Base-by-base conservation (phyloP, 2,329 filamentous ascomycete species). In the Scedosporium aurantiacum region DNA sequence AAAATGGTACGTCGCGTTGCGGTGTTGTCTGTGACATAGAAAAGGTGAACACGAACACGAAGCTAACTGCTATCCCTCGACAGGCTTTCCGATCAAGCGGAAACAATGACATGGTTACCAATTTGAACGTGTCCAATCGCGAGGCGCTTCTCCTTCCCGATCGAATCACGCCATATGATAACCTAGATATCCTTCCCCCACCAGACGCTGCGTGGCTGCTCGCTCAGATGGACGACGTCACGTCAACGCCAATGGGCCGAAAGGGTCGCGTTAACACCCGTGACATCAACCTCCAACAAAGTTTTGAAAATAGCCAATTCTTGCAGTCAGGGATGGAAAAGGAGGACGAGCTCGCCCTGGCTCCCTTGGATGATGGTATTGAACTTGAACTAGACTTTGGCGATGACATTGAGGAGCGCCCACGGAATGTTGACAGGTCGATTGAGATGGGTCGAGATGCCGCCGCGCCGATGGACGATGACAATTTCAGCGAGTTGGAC, bases 41-140 rank as follows among this genome's bases (percentile, higher is more conserved):
- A 23, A n/a, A 64, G 57, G 65, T 60, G 1, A 23, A 23, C 50
- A 23, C 7, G 1, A 23, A 23, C 50, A 23, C 7, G 12, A 27
- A 10, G 57, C 18, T 60, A 62, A 66, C 63, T 76, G 23, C 60
- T 65, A 79, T 73, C 77, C 62, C 58, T 60, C 65, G 52, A 2
- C 63, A 96, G 93, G 93, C 94, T 50, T 99, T 97, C 77, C 89
- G 92, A 63, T 90, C 93, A 21, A 90, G 86, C 57, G 93, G 93
- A 66, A 97, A 97, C 75, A 95, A 97, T 71, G 94, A 99, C 74
- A 83, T 97, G 68, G 90, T 92, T n/a, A 82, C 86, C 58, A 90
- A 89, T 69, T 80, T 93, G 16, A 87, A 90, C 68, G 81, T 89
- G 65, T 88, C 90, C 32, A 91, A 91, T 68, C 88, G 92, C 57